Evolutionary conservation across 345 rosid species (phyloP).

Genomic region (Pelargonium nanum): DNA sequence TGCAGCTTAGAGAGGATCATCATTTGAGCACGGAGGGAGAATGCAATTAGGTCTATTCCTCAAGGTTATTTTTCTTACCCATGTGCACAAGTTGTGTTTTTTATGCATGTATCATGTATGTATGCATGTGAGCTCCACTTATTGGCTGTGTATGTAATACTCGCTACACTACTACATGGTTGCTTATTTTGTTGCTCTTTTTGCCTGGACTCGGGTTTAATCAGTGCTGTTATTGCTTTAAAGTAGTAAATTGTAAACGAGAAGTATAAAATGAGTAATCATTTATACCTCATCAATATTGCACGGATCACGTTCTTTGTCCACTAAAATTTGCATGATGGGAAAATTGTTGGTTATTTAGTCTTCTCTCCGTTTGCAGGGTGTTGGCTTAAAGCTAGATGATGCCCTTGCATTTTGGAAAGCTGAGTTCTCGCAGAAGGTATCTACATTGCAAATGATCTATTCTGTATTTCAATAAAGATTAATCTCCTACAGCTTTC

Average conservation of each 20-base stretch:
- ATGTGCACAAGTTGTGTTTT: conserved; percentile 3
- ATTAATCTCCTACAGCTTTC: neutral
- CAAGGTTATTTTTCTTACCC: conserved; percentile 42
- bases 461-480: neutral
- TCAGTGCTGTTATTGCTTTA: neutral
- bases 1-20: conserved; percentile 88
- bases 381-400: conserved; percentile 83
- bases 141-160: neutral
- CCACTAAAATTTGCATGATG: neutral
- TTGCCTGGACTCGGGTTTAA: neutral
- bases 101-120: neutral
- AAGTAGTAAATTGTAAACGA: no score
- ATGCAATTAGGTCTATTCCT: conserved; percentile 93
- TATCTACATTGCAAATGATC: conserved; percentile 12
- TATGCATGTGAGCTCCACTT: no score
- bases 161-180: no score
- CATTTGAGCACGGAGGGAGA: conserved; percentile 96
- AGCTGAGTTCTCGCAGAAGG: conserved; percentile 82
- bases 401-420: conserved; percentile 96
- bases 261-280: no score
- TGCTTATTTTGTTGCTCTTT: neutral
- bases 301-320: no score
- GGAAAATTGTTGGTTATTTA: neutral
- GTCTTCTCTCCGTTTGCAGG: conserved; percentile 27
- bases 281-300: neutral